A percentile compares a stretch with the other conserved stretches of the same genome.
These are phyloP conservation scores for Cryptosporidium ubiquitum DNA, from an alignment of 169 alveolate genomes.

Conservation along the genomic window DNA sequence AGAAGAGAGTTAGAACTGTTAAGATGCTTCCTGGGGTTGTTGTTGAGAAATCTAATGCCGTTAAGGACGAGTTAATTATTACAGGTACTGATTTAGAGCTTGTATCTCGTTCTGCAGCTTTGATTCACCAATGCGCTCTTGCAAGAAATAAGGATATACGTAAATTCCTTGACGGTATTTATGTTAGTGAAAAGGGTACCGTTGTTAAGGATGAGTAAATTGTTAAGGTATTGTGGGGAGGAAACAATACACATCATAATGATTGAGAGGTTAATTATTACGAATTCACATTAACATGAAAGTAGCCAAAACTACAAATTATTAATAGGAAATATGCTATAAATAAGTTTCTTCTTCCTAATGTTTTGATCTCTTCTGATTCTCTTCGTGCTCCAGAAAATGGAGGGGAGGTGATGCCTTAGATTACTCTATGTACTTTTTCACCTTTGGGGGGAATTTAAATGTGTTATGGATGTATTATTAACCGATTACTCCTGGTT, in stretches of 20 bases:
- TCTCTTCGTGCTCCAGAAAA: background rate
- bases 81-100: conserved; percentile 96
- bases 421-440: no score
- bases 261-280: background rate
- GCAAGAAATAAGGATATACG: conserved; percentile 98
- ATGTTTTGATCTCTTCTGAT: background rate
- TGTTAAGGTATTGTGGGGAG: background rate
- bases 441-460: no score
- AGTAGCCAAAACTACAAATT: background rate
- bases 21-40: conserved; percentile 93
- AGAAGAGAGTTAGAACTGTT: conserved; percentile 95
- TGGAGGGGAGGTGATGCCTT: no score
- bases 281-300: background rate
- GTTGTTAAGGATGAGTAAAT: conserved; percentile 88
- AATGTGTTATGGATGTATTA: no score
- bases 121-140: conserved; percentile 95
- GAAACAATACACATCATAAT: background rate
- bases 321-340: background rate
- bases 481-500: no score
- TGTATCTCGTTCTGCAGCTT: conserved; percentile 97
- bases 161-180: conserved; percentile 99
- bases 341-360: conserved; percentile 10
- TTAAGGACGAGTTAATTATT: conserved; percentile 96
- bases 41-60: conserved; percentile 91
- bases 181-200: conserved; percentile 95